Evolutionary conservation across 2,329 filamentous ascomycete genomes (phyloP).

Genomic region (Xylariaceae sp.): DNA sequence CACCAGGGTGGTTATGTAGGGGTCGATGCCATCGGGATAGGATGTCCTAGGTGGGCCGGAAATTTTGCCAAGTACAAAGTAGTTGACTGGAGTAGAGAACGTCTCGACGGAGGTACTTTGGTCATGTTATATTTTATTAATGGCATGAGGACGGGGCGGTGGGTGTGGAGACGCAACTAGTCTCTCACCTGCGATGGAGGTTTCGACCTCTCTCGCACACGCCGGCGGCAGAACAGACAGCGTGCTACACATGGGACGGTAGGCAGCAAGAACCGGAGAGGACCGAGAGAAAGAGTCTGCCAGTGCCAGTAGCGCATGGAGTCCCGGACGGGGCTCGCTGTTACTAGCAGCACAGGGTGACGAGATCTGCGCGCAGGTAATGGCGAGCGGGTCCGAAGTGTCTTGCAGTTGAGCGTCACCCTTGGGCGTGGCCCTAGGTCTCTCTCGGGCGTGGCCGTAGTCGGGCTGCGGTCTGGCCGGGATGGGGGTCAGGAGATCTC

Average conservation of each 20-base stretch:
- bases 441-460: conserved; percentile 1
- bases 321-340: too few relatives aligned
- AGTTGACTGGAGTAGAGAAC: conserved; percentile 7
- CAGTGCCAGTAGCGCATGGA: too few relatives aligned
- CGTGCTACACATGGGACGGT: too few relatives aligned
- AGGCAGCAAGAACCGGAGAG: too few relatives aligned
- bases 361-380: conserved; percentile 23
- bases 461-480: too few relatives aligned
- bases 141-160: conserved; percentile 13
- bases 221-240: too few relatives aligned
- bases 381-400: conserved; percentile 16
- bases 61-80: conserved; percentile 11
- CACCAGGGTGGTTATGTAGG: too few relatives aligned
- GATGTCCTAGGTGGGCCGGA: conserved; percentile 19
- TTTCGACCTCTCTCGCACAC: not conserved
- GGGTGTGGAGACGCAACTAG: conserved; percentile 21
- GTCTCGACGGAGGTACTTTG: conserved; percentile 11
- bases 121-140: conserved; percentile 18
- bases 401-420: too few relatives aligned
- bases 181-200: conserved; percentile 9
- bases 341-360: too few relatives aligned
- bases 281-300: too few relatives aligned
- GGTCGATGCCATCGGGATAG: conserved; percentile 18
- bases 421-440: too few relatives aligned
- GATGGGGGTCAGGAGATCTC: too few relatives aligned